A percentile compares a stretch with the other conserved stretches of the same genome.
phyloP scores from a whole-genome alignment of 805 yeast species.

The Metschnikowia aberdeeniae region DNA sequence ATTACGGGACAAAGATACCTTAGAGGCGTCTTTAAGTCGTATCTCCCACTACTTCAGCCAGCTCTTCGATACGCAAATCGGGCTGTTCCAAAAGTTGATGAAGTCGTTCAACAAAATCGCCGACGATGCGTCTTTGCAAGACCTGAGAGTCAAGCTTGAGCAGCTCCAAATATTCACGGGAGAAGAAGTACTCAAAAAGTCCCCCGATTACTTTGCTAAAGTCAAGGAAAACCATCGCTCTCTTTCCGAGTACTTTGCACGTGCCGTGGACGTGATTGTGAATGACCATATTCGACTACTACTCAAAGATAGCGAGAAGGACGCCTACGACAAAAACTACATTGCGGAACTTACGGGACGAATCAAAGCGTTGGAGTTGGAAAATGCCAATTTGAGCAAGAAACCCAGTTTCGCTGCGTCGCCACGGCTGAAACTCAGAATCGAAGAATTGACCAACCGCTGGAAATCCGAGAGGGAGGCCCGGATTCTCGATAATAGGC shows the following conservation, averaged over 20 bases:
- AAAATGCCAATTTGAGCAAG: constrained; percentile 28
- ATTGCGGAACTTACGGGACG: constrained; percentile 22
- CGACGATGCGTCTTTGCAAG: constrained; percentile 56
- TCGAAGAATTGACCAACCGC: constrained; percentile 58
- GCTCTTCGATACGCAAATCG: constrained; percentile 38
- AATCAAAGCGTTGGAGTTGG: constrained; percentile 14
- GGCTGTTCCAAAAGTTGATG: constrained; percentile 48
- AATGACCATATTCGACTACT: constrained; percentile 48
- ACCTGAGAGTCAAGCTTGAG: constrained; percentile 50
- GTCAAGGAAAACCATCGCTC: constrained; percentile 39
- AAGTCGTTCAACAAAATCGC: constrained; percentile 49
- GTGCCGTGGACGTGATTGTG: constrained; percentile 57
- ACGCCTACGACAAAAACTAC: constrained; percentile 8
- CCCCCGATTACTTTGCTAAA: background rate
- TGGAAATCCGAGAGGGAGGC: constrained; percentile 74
- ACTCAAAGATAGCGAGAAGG: constrained; percentile 30
- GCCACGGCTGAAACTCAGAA: constrained; percentile 45
- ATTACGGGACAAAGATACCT: constrained; percentile 1
- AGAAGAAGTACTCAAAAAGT: constrained; percentile 8
- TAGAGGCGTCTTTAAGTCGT: constrained; percentile 16
- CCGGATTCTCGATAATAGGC: constrained; percentile 55
- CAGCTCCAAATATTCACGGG: constrained; percentile 27
- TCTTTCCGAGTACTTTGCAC: constrained; percentile 50
- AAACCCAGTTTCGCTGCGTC: constrained; percentile 15
- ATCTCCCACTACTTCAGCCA: constrained; percentile 43